phyloP scores from a whole-genome alignment of 2,329 filamentous ascomycete species.

The Xylaria sp. region DNA sequence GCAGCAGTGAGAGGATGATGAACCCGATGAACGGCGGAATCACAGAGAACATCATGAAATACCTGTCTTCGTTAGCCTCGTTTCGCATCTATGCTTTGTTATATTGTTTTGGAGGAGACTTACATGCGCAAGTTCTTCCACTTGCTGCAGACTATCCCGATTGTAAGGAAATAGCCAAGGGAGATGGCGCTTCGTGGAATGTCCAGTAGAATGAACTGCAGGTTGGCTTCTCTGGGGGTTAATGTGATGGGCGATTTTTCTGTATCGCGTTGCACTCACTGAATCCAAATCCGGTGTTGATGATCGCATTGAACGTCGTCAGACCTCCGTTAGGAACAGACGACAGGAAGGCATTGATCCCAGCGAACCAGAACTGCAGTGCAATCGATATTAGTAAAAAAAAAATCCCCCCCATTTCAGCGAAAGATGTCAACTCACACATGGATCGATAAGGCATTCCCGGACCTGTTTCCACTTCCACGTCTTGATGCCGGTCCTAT shows the following conservation, averaged over 20 bases:
- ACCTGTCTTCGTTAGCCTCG: conserved; percentile 30
- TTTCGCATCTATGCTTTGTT: no score
- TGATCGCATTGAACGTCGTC: conserved; percentile 44
- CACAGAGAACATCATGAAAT: conserved; percentile 46
- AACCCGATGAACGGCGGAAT: conserved; percentile 46
- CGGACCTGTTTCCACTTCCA: conserved; percentile 47
- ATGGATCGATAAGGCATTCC: conserved; percentile 45
- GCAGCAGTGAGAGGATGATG: conserved; percentile 44
- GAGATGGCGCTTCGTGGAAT: conserved; percentile 44
- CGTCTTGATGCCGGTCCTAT: conserved; percentile 44
- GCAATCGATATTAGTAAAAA: background rate
- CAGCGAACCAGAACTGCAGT: conserved; percentile 45
- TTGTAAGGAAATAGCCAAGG: conserved; percentile 44
- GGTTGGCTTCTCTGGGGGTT: conserved; percentile 38
- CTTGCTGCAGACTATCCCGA: conserved; percentile 43
- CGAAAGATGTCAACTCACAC: conserved; percentile 27
- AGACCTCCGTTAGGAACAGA: conserved; percentile 46
- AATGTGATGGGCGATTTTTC: background rate
- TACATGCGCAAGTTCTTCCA: conserved; percentile 44
- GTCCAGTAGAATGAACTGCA: conserved; percentile 46
- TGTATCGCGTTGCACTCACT: conserved; percentile 33
- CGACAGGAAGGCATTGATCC: conserved; percentile 45
- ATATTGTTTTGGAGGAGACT: conserved; percentile 15
- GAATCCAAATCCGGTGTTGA: conserved; percentile 45
- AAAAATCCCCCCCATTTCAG: background rate